A percentile compares a stretch with the other conserved stretches of the same genome.
Conservation (phyloP, 129 eudicot species). For the Centaurea solstitialis region DNA sequence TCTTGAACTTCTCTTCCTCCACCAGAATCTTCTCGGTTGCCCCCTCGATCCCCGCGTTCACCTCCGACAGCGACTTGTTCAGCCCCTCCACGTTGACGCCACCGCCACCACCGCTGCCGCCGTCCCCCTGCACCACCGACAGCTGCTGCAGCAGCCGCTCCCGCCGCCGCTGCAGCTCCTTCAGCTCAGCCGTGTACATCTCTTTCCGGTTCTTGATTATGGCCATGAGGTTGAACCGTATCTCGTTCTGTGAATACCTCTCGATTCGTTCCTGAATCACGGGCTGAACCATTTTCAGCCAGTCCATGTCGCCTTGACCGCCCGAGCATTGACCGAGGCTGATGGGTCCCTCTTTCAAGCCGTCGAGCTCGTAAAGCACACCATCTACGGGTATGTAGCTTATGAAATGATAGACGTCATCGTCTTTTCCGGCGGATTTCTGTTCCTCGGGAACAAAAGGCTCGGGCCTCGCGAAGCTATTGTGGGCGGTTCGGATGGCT, state of each 20-base stretch:
- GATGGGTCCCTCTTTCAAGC: constrained; percentile 90
- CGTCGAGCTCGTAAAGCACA: constrained; percentile 95
- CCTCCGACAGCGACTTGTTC: constrained; percentile 62
- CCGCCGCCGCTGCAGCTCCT: constrained; percentile 83
- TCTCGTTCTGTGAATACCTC: constrained; percentile 80
- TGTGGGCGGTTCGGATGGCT: constrained; percentile 95
- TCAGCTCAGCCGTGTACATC: constrained; percentile 81
- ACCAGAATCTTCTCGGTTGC: constrained; percentile 89
- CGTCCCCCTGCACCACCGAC: constrained; percentile 51
- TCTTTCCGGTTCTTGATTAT: constrained; percentile 90
- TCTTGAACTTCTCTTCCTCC: constrained; percentile 97
- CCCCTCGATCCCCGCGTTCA: constrained; percentile 75
- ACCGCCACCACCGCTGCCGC: constrained; percentile 59
- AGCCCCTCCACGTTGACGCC: constrained; percentile 55
- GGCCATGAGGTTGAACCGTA: constrained; percentile 85
- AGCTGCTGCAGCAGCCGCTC: constrained; percentile 78
- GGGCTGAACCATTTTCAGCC: constrained; percentile 80
- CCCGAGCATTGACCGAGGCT: constrained; percentile 86
- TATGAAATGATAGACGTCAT: constrained; percentile 94
- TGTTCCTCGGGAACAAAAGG: constrained; percentile 92
- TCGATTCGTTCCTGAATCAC: constrained; percentile 93
- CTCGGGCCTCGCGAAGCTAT: constrained; percentile 97
- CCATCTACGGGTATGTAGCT: constrained; percentile 96
- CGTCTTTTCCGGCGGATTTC: constrained; percentile 78
- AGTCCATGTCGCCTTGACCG: constrained; percentile 74